A percentile compares a stretch with the other conserved stretches of the same genome.
Conservation (phyloP, 257 asterid species). For the Solanum corneliomulleri region DNA sequence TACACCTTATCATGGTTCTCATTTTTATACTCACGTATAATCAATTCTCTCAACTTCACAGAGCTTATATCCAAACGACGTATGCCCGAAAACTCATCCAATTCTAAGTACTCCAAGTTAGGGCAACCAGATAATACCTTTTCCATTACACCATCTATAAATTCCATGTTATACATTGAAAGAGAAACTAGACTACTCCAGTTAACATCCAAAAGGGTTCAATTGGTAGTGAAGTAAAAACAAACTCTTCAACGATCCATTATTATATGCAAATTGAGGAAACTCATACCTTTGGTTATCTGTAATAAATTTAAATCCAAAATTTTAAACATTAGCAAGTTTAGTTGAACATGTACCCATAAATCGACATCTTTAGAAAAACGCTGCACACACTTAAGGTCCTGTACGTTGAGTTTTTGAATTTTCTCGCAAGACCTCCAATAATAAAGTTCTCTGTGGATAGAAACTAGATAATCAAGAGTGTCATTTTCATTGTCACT, state of each 20-base stretch:
- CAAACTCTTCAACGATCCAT: background rate
- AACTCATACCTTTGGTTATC: background rate
- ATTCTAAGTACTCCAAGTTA: too few relatives aligned
- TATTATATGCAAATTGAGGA: background rate
- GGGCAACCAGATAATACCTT: too few relatives aligned
- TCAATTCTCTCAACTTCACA: too few relatives aligned
- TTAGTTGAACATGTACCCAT: background rate
- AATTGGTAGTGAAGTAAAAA: rapidly evolving
- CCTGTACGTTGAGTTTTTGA: background rate
- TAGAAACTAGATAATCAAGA: background rate
- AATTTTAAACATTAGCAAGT: background rate
- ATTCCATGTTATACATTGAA: too few relatives aligned
- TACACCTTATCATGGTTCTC: too few relatives aligned
- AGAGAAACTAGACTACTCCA: too few relatives aligned
- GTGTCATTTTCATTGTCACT: background rate
- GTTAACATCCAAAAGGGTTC: background rate
- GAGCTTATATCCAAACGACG: too few relatives aligned
- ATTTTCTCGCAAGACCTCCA: background rate
- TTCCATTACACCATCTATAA: too few relatives aligned
- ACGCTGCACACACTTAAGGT: rapidly evolving
- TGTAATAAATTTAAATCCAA: rapidly evolving
- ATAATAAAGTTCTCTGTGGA: background rate
- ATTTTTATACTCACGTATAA: too few relatives aligned
- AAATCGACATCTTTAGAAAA: background rate
- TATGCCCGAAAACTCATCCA: too few relatives aligned